A percentile compares a stretch with the other conserved stretches of the same genome.
These are phyloP conservation scores for Arctostaphylos glauca DNA, from an alignment of 148 eudicot genomes.

Conservation along the genomic window DNA sequence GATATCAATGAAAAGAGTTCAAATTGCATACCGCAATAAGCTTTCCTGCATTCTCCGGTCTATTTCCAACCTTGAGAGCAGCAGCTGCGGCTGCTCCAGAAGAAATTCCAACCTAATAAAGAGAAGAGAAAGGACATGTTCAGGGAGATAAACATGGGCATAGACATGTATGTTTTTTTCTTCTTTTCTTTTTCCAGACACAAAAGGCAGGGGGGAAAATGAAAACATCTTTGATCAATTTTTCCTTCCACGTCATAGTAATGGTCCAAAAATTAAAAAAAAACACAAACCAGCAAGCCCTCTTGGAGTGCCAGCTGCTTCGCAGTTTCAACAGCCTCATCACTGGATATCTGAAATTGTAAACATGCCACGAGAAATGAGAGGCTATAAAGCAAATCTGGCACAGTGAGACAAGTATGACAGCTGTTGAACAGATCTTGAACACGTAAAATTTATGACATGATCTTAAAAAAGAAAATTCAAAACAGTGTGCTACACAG, in stretches of 20 bases:
- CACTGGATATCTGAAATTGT: slow-evolving; percentile 73
- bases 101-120: slow-evolving; percentile 83
- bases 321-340: slow-evolving; percentile 85
- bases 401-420: neutral
- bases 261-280: slow-evolving; percentile 5
- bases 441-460: neutral
- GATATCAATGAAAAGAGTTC: neutral
- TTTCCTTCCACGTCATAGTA: neutral
- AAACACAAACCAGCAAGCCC: slow-evolving; percentile 85
- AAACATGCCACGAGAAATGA: neutral
- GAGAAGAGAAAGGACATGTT: slow-evolving; percentile 7
- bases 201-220: neutral
- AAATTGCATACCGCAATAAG: slow-evolving; percentile 73
- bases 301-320: slow-evolving; percentile 94
- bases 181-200: neutral
- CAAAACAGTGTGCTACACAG: slow-evolving; percentile 1
- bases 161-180: neutral
- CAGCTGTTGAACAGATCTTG: slow-evolving; percentile 2
- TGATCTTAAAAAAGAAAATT: neutral
- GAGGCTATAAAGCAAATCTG: neutral
- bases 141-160: neutral
- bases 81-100: slow-evolving; percentile 99
- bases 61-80: slow-evolving; percentile 75
- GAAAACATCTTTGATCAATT: neutral
- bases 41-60: slow-evolving; percentile 98